phyloP scores from a whole-genome alignment of 257 asterid genomes.

The Agastache rugosa region DNA sequence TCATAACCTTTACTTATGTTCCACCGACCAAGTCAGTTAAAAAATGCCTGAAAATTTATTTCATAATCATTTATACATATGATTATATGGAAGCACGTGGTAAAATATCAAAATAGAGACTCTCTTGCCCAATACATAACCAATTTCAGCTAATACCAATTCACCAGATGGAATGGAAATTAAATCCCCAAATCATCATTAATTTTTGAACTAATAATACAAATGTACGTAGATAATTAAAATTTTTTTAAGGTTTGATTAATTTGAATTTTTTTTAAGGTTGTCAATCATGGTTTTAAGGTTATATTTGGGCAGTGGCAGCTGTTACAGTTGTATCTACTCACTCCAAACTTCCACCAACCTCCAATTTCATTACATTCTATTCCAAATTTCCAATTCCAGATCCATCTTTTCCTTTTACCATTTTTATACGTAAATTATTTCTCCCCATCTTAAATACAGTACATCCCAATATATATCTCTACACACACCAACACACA shows the following conservation, averaged over 20 bases:
- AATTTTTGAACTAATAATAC: too few relatives aligned
- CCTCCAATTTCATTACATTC: not conserved
- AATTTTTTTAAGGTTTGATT: not conserved
- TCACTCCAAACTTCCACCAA: constrained; percentile 40
- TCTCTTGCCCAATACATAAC: not conserved
- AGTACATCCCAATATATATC: not conserved
- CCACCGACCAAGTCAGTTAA: too few relatives aligned
- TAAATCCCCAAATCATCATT: not conserved
- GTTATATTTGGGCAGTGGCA: constrained; percentile 7
- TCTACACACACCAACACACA: not conserved
- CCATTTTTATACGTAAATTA: constrained; percentile 24
- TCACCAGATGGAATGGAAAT: not conserved
- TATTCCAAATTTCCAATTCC: constrained; percentile 6
- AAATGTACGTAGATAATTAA: not conserved
- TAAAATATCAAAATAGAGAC: too few relatives aligned
- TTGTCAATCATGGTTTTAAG: constrained; percentile 4
- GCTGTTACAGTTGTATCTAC: constrained; percentile 48
- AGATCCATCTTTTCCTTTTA: constrained; percentile 24
- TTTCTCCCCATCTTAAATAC: constrained; percentile 22
- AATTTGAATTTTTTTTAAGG: not conserved
- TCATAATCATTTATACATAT: too few relatives aligned
- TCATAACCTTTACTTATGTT: too few relatives aligned
- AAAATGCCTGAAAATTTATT: too few relatives aligned
- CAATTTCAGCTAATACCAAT: not conserved
- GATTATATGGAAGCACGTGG: too few relatives aligned